Base-by-base conservation (phyloP, 441 rosid genomes). In the Francoa sonchifolia region DNA sequence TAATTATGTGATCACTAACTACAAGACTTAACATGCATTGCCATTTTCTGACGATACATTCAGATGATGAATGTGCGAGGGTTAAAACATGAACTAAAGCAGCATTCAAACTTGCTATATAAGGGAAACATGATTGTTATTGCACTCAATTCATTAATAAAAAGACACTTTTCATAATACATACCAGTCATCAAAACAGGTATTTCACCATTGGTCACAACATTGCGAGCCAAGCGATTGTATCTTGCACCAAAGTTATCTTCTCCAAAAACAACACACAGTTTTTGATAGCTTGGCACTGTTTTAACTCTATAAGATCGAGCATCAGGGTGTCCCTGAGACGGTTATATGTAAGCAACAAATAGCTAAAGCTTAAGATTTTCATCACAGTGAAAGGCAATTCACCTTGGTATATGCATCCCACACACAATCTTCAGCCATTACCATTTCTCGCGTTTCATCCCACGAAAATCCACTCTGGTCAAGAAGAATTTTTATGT, bases 281-380 rank as follows among this genome's bases (percentile, higher is more conserved):
- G 67, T 56, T 88, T 88, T 51, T 63, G 73, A 59, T 76, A 88
- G 68, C 72, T 59, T 21, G 90, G 82, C 47, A 88, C 71, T 21
- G 84, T 88, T 73, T 75, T 88, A 42, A 88, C 87, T 65, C 93
- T 76, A 57, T 69, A 80, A 29, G 89, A 62, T 59, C 95, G 68
- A 62, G 87, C 84, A 71, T 78, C 89, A 50, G 95, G 93, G 65
- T 78, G 89, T 58, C 54, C 82, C 94, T 87, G 73, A 62, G 59
- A 47, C 47, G 8, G 40, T 33, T 16, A 39, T 36, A 37, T 14
- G 44, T 64, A 39, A 65, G 59, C 47, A 53, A 39, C 33, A 36
- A 21, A 26, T 33, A 28, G 35, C 58, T 37, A 18, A 39, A 18
- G 53, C 25, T 44, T 35, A 39, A 33, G 25, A 17, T 12, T 29